Evolutionary conservation across 106 monocot genomes (phyloP).

Genomic region (Dactylorhiza incarnata): DNA sequence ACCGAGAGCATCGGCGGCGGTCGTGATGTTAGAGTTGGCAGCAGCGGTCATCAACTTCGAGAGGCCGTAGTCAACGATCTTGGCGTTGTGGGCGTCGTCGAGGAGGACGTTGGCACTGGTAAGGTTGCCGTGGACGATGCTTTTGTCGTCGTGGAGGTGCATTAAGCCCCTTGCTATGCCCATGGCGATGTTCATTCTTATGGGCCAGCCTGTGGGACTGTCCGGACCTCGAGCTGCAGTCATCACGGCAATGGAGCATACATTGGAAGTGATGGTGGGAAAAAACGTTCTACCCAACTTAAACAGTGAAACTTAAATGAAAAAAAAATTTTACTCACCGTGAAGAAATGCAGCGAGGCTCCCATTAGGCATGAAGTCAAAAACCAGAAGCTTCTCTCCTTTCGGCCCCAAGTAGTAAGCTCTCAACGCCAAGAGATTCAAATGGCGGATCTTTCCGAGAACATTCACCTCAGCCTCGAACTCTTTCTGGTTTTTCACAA

Average conservation of each 20-base stretch:
- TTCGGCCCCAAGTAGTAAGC: constrained; percentile 92
- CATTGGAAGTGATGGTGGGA: too few relatives aligned
- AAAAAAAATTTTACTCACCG: constrained; percentile 24
- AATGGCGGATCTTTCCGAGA: constrained; percentile 69
- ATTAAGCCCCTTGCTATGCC: constrained; percentile 42
- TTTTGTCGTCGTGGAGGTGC: constrained; percentile 49
- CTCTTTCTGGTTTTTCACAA: constrained; percentile 59
- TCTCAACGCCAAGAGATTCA: constrained; percentile 48
- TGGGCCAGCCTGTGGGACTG: constrained; percentile 47
- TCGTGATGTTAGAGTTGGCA: constrained; percentile 54
- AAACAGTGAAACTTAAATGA: too few relatives aligned
- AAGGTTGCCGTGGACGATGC: constrained; percentile 74
- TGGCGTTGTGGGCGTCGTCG: constrained; percentile 37
- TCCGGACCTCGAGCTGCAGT: constrained; percentile 62
- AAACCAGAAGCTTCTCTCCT: constrained; percentile 91
- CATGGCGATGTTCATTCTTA: constrained; percentile 60
- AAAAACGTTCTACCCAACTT: too few relatives aligned
- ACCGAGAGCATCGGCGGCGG: constrained; percentile 55
- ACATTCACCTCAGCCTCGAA: constrained; percentile 64
- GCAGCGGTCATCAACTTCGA: constrained; percentile 60
- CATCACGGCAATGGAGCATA: too few relatives aligned
- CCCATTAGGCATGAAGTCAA: constrained; percentile 81
- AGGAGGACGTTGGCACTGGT: constrained; percentile 65
- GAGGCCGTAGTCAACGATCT: constrained; percentile 64
- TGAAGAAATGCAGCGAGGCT: constrained; percentile 79